phyloP scores from a whole-genome alignment of 345 rosid genomes.

The Erucastrum elatum region DNA sequence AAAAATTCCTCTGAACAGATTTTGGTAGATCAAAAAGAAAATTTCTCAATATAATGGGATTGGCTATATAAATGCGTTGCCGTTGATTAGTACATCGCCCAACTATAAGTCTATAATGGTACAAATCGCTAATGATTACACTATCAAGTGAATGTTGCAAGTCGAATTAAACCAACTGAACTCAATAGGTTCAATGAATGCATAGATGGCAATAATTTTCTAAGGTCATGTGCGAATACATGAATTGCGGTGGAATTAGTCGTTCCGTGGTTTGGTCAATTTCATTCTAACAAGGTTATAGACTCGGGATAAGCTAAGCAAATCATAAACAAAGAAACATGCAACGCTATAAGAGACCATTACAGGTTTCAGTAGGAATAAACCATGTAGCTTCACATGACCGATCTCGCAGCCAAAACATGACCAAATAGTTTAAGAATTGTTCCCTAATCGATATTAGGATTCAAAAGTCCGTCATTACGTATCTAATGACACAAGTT shows the following conservation, averaged over 20 bases:
- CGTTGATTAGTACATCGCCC: background rate
- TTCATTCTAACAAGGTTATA: background rate
- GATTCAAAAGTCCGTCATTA: background rate
- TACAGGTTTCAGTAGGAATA: too few relatives aligned
- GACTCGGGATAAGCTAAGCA: background rate
- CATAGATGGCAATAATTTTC: background rate
- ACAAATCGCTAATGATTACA: background rate
- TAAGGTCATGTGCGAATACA: background rate
- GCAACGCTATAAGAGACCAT: background rate
- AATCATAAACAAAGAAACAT: background rate
- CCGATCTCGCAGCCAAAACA: too few relatives aligned
- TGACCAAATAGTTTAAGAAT: background rate
- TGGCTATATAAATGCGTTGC: background rate
- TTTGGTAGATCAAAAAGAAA: conserved; percentile 40
- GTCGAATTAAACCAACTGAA: background rate
- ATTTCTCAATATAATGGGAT: background rate
- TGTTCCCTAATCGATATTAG: background rate
- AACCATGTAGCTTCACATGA: too few relatives aligned
- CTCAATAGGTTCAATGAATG: background rate
- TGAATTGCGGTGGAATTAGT: background rate
- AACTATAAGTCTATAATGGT: background rate
- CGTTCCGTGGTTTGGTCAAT: background rate
- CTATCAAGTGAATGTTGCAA: background rate
- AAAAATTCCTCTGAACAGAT: conserved; percentile 41
- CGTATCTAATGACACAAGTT: too few relatives aligned